phyloP scores from a whole-genome alignment of 768 basidiomycete species.

The Cantharellus anzutake region DNA sequence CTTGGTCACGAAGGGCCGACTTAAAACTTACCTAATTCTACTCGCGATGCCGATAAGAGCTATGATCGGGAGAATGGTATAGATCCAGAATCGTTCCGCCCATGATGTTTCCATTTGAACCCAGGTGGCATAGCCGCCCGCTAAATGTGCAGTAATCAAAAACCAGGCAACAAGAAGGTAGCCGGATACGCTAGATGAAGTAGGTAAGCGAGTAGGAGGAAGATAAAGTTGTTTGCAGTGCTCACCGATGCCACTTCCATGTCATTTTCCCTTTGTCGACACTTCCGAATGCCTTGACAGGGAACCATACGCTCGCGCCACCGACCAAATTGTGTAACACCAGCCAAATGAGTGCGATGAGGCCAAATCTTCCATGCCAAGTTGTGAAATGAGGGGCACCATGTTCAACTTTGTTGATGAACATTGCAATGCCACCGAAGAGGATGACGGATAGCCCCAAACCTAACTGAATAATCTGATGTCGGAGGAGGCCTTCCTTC shows the following conservation, averaged over 20 bases:
- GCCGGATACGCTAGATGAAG: slow-evolving; percentile 1
- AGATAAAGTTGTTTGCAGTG: background rate
- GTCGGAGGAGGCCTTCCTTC: background rate
- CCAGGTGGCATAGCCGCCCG: slow-evolving; percentile 4
- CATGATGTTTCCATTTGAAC: background rate
- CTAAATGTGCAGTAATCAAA: slow-evolving; percentile 5
- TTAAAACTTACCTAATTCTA: slow-evolving; percentile 2
- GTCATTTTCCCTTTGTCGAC: slow-evolving; percentile 1
- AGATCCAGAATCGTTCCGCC: background rate
- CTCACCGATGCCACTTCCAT: slow-evolving; percentile 6
- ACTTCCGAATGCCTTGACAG: slow-evolving; percentile 2
- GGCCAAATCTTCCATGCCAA: slow-evolving; percentile 2
- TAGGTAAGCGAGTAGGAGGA: background rate
- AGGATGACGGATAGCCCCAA: background rate
- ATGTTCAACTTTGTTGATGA: slow-evolving; percentile 3
- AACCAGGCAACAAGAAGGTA: slow-evolving; percentile 2
- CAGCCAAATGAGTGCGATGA: background rate
- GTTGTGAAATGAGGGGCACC: slow-evolving; percentile 3
- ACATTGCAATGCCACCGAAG: slow-evolving; percentile 2
- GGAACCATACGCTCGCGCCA: slow-evolving; percentile 4
- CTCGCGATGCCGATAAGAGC: background rate
- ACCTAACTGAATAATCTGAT: background rate
- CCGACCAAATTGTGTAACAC: slow-evolving; percentile 2
- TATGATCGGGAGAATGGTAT: background rate
- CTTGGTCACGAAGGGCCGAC: background rate